These are phyloP conservation scores for Articulospora tetracladia DNA, from an alignment of 495 filamentous ascomycete species.

Conservation along the genomic window DNA sequence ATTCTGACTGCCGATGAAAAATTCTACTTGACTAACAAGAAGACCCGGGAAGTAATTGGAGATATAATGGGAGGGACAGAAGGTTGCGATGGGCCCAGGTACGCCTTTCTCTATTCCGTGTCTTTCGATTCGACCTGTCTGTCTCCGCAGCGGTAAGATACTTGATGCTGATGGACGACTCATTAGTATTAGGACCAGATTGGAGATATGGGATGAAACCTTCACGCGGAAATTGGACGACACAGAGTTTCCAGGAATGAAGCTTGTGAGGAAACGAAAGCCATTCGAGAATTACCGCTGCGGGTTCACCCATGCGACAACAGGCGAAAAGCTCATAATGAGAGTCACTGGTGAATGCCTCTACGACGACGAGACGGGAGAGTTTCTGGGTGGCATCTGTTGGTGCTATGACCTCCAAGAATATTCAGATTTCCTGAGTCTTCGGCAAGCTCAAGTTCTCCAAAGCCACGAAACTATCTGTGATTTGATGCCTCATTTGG, in stretches of 20 bases:
- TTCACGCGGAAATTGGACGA: slow-evolving; percentile 48
- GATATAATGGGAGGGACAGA: slow-evolving; percentile 11
- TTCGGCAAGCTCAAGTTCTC: slow-evolving; percentile 53
- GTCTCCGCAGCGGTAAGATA: no score
- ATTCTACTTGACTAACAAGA: slow-evolving; percentile 6
- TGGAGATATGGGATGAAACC: slow-evolving; percentile 49
- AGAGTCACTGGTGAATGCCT: slow-evolving; percentile 55
- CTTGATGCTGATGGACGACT: background rate
- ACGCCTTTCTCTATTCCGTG: background rate
- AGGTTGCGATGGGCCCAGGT: slow-evolving; percentile 1
- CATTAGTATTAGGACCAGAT: background rate
- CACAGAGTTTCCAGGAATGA: slow-evolving; percentile 55
- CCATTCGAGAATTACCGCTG: slow-evolving; percentile 47
- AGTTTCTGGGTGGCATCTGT: slow-evolving; percentile 63
- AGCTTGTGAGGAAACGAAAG: slow-evolving; percentile 47
- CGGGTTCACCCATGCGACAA: slow-evolving; percentile 47
- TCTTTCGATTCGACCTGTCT: no score
- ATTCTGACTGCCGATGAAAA: slow-evolving; percentile 9
- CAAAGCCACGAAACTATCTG: slow-evolving; percentile 59
- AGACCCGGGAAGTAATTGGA: slow-evolving; percentile 4
- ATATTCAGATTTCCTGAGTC: slow-evolving; percentile 43
- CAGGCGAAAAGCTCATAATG: slow-evolving; percentile 40
- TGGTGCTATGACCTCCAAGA: slow-evolving; percentile 59
- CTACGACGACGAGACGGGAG: slow-evolving; percentile 52
- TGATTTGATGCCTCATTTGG: slow-evolving; percentile 65